Conservation (phyloP, 805 yeast species). For the Starmerella geochares region DNA sequence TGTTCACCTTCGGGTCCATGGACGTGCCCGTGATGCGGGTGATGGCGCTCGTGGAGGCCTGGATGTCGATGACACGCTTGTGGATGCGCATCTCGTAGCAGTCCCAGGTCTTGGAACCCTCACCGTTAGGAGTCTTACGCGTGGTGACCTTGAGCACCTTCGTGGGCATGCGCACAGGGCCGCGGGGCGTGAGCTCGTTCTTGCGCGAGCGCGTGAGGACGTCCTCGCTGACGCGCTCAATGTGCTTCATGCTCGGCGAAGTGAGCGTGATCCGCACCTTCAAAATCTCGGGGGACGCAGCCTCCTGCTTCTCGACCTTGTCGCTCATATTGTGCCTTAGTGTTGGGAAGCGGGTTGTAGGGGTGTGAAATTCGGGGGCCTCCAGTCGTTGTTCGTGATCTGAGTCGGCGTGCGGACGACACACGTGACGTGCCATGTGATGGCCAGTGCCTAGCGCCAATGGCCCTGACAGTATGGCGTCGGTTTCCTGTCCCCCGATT, state of each 20-base stretch:
- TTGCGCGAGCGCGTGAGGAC: constrained; percentile 78
- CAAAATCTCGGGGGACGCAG: constrained; percentile 69
- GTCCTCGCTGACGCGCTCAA: constrained; percentile 90
- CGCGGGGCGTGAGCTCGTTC: constrained; percentile 75
- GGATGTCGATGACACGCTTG: constrained; percentile 98
- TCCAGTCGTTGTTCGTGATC: constrained; percentile 1
- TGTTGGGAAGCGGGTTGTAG: constrained; percentile 9
- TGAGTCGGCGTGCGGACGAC: constrained; percentile 1
- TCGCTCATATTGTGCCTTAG: constrained; percentile 29
- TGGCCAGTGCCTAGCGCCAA: neutral
- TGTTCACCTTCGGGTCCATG: constrained; percentile 99
- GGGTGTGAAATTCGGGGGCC: constrained; percentile 7
- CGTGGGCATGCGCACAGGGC: constrained; percentile 99
- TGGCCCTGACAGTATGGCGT: neutral
- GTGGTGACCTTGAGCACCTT: constrained; percentile 95
- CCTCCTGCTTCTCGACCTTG: constrained; percentile 61
- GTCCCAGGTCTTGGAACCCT: constrained; percentile 99
- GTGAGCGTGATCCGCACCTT: constrained; percentile 98
- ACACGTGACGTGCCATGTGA: constrained; percentile 1
- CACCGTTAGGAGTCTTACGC: constrained; percentile 99
- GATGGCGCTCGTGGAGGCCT: constrained; percentile 88
- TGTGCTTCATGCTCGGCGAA: constrained; percentile 96
- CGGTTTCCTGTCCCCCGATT: neutral
- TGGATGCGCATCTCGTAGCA: constrained; percentile 99
- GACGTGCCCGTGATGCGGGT: constrained; percentile 95